Base-by-base conservation (phyloP, 306 rosid species). In the Hylodesmum podocarpum region DNA sequence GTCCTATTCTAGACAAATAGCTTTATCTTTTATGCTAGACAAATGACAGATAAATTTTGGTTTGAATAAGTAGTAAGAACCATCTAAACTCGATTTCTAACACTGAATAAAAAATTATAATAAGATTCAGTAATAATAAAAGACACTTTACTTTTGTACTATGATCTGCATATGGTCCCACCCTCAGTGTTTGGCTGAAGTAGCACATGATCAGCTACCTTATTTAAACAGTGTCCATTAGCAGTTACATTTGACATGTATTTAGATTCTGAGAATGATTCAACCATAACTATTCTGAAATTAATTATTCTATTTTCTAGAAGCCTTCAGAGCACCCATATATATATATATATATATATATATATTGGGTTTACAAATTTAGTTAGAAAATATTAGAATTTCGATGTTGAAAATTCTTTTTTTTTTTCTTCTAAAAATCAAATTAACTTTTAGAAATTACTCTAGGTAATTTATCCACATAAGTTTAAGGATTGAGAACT, bases 221-320 rank as follows among this genome's bases (percentile, higher is more conserved):
- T 22, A 6, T 5, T 37, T 46, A 1, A 58, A 33, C 3, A 7
- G 1, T 0, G 16, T 22, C 55, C 19, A 19, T 22, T 72, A 14
- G 12, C 16, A 51, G 16, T 49, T 6, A 5, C 8, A 1, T 3
- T 70, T 1, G 33, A 7, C 31, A 5, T 29, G 7, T 7, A n/a
- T 69, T 69, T 70, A 50, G 76, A 70, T 70, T 54, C 18, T 41
- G 15, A 28, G 18, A 41, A 43, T 58, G 46, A 11, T 57, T 40
- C 19, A 1, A 46, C 1, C 51, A 15, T 3, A 18, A 43, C 18
- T 46, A 46, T 3, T 46, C 21, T 46, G 1, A 6, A 39, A 1
- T 46, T 5, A 11, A 12, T n/a, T n/a, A 28, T 33, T 61, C 40
- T 44, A 40, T 41, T 34, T 13, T 33, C 25, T 29, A 19, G 21